Evolutionary conservation across 108 stramenopile genomes (phyloP), one percentile per base, ranked within the genome.

Genomic region (Seminavis robusta): DNA sequence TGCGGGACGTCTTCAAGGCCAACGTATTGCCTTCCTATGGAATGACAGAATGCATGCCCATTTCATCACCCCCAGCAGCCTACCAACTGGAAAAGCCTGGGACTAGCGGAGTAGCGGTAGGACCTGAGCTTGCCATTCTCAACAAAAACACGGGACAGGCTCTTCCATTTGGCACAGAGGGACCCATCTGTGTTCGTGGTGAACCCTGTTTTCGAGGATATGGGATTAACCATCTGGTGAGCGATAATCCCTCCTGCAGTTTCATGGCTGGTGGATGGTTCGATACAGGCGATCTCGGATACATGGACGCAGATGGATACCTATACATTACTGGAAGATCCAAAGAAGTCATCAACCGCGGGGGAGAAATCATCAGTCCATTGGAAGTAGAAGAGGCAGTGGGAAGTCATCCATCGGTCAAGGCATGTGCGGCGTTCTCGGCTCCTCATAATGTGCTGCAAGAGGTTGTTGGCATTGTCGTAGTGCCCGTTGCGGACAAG

Each of bases 281-380:
- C 61, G 74, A 86, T 41, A 89, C 92, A 4, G 92, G 92, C 17
- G 87, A 93, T 52, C 30, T 81, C 36, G 92, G 92, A 5, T 65
- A 71, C 45, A 30, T 93, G 10, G 88, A 93, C 59, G 66, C 33
- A 31, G 81, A 84, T 19, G 81, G 79, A 37, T 89, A 79, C 52
- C 47, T 93, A 5, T 78, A 63, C 54, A 81, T 93, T 53, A 76
- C 80, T 4, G 92, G 85, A 19, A 58, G 91, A 0, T 79, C 68
- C 29, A 93, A 93, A 53, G 92, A 93, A 56, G 80, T 93, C 17
- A 87, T 93, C 59, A 93, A 88, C 39, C 75, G 92, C 10, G 87
- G 91, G 10, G 86, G 86, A 16, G 91, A 92, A 54, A 83, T 76
- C 15, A 81, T 92, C 21, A 66, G 62, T 19, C 84, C 86, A 4